Evolutionary conservation across 2,329 filamentous ascomycete species (phyloP), one percentile per base, ranked within the genome.

Genomic region (Xylariaceae sp.): DNA sequence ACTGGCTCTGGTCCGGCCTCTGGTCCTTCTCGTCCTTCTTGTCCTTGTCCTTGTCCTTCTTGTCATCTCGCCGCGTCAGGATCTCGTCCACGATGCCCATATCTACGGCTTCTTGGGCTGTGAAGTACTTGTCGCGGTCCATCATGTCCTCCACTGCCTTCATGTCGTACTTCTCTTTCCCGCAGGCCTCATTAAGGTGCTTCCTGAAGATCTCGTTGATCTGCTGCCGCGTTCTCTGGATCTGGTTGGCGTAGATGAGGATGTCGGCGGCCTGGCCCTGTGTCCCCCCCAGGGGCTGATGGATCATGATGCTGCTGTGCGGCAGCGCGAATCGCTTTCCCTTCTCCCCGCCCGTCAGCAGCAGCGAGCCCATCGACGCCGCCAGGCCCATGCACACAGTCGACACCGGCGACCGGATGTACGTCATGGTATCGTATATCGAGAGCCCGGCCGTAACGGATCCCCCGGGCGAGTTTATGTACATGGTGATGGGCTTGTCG

Each of bases 361-460:
- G 68, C 16, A 98, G 70, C 2, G 83, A 87, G 5, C 89, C 92
- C 92, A 98, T 98, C 3, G 83, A 92, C 2, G 92, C 90, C 0
- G 93, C 92, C 51, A 93, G 86, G 6, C 92, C 92, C 27, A 98
- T 76, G 53, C 92, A 96, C 19, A 98, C 92, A 1, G 92, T 98
- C 27, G 83, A 90, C 0, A 98, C 88, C 1, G 90, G 87, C 3
- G 85, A 85, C 40, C 82, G 80, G 56, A 98, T 96, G 60, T 98
- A 98, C 49, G 83, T 80, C 90, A 98, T 96, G 10, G 92, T 98
- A 58, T 98, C 92, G 70, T 98, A 98, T 52, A 98, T 96, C 17
- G 92, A 89, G 39, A 83, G 70, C 12, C 79, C 78, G 2, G 92
- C 90, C 41, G 83, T 90, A 25, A 98, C 89, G 26, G 84, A 90